These are phyloP conservation scores for Populus hybrid DNA, from an alignment of 441 rosid genomes.

Conservation along the genomic window DNA sequence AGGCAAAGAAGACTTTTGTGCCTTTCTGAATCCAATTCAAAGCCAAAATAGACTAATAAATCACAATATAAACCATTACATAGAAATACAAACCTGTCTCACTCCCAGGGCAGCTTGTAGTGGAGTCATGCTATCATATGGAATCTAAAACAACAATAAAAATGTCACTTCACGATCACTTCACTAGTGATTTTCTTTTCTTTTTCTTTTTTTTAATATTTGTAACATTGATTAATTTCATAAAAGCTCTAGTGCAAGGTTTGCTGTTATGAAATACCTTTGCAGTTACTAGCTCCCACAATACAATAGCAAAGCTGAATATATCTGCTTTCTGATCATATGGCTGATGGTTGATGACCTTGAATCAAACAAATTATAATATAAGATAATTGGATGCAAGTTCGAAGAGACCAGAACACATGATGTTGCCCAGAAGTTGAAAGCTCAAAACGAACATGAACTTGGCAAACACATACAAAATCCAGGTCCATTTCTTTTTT, in stretches of 20 bases:
- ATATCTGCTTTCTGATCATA: constrained; percentile 67
- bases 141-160: constrained; percentile 36
- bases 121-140: constrained; percentile 59
- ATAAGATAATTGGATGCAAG: not conserved
- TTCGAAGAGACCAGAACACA: not conserved
- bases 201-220: not conserved
- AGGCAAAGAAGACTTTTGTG: not conserved
- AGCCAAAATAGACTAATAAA: not conserved
- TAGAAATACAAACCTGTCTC: constrained; percentile 41
- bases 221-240: not conserved
- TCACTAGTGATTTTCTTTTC: not conserved
- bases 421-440: not conserved
- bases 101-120: constrained; percentile 76
- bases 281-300: constrained; percentile 70
- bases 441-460: too few species aligned
- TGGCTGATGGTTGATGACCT: constrained; percentile 68
- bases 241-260: not conserved
- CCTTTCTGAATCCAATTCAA: not conserved
- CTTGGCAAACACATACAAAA: too few species aligned
- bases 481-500: too few species aligned
- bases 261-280: constrained; percentile 38
- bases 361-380: constrained; percentile 7
- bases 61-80: not conserved
- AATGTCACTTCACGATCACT: not conserved
- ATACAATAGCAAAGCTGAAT: constrained; percentile 67